Evolutionary conservation across 495 filamentous ascomycete species (phyloP).

Genomic region (Aspergillus sclerotiicarbonarius): DNA sequence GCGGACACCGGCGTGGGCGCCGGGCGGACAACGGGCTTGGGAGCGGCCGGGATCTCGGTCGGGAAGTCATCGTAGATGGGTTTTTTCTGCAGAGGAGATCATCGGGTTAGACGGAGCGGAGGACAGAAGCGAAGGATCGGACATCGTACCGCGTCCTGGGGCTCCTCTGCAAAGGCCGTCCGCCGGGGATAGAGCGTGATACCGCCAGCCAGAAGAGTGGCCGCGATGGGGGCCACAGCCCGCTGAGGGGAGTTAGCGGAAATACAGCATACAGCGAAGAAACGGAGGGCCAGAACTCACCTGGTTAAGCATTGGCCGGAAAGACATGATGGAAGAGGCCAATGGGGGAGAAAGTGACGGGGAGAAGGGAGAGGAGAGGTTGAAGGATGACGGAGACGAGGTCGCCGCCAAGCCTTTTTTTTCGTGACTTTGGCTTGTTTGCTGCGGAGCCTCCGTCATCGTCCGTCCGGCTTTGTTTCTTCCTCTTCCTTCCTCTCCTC

Average conservation of each 20-base stretch:
- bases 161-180: constrained; percentile 57
- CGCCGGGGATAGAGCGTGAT: constrained; percentile 53
- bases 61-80: constrained; percentile 82
- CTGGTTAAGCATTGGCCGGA: constrained; percentile 48
- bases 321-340: constrained; percentile 39
- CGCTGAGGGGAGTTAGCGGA: constrained; percentile 43
- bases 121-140: constrained; percentile 9
- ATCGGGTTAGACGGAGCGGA: not conserved
- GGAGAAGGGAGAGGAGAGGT: constrained; percentile 1
- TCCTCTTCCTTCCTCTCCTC: not conserved
- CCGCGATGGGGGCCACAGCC: constrained; percentile 55
- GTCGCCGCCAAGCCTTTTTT: constrained; percentile 30
- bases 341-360: constrained; percentile 21
- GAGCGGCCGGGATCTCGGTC: constrained; percentile 30
- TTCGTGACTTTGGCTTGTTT: constrained; percentile 12
- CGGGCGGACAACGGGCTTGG: constrained; percentile 23
- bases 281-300: constrained; percentile 24
- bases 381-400: constrained; percentile 14
- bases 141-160: constrained; percentile 34
- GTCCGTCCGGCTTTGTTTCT: constrained; percentile 24
- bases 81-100: constrained; percentile 53
- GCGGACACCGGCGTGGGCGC: constrained; percentile 13
- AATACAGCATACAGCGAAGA: constrained; percentile 4
- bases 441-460: constrained; percentile 35
- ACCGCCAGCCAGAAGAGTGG: constrained; percentile 51